Conservation (phyloP, 257 asterid genomes). For the Rauvolfia tetraphylla region DNA sequence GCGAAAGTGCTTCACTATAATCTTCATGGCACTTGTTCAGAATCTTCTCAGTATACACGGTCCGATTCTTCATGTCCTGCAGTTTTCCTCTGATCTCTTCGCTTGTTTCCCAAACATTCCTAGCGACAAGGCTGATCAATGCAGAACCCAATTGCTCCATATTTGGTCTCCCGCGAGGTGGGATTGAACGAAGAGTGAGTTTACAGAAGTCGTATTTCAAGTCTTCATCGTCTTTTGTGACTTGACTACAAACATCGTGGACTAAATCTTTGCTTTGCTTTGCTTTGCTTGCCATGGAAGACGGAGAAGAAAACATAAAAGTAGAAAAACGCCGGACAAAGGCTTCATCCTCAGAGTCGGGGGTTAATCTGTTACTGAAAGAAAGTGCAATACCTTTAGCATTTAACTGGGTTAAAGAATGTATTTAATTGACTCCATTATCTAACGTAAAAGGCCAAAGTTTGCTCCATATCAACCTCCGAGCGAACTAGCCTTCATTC, state of each 20-base stretch:
- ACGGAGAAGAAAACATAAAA: background rate
- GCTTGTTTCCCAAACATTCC: background rate
- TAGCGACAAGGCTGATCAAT: background rate
- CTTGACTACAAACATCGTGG: background rate
- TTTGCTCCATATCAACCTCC: too few relatives aligned
- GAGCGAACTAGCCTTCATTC: too few relatives aligned
- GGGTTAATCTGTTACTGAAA: too few relatives aligned
- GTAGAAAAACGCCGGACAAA: background rate
- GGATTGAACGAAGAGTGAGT: background rate
- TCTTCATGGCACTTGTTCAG: too few relatives aligned
- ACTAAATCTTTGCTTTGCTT: background rate
- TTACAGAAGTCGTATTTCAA: background rate
- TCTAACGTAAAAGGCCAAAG: too few relatives aligned
- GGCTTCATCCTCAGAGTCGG: slow-evolving; percentile 2
- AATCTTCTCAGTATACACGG: too few relatives aligned
- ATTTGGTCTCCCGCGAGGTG: background rate
- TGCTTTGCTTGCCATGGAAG: background rate
- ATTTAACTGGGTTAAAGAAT: too few relatives aligned
- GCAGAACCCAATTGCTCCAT: background rate
- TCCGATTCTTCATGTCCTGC: background rate
- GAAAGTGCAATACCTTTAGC: too few relatives aligned
- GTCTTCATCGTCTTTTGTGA: background rate
- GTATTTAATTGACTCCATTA: too few relatives aligned
- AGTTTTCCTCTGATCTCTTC: background rate
- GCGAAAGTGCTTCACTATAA: background rate